Evolutionary conservation across 78 protist species (phyloP), one percentile per base, ranked within the genome.

Genomic region (Polysphondylium violaceum): DNA sequence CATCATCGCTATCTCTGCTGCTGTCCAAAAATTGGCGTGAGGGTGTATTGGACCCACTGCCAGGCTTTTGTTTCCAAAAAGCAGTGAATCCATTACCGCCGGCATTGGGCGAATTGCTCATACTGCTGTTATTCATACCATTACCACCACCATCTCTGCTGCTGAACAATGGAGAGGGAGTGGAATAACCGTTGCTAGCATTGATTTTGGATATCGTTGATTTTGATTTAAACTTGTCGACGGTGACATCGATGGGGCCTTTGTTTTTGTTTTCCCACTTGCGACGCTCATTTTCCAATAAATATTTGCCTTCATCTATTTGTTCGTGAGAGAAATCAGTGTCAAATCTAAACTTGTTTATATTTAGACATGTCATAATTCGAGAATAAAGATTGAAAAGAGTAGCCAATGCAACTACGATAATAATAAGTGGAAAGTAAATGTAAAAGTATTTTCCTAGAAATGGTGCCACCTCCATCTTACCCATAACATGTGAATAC

Each of bases 341-440:
- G 25, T 88, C 94, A 41, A 88, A 88, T 61, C 74, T 68, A 56
- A 91, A 91, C 50, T 58, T 69, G 1, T n/a, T 23, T 44, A 81
- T 74, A 25, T 78, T 75, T 3, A 77, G n/a, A 36, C 72, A 51
- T 35, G 43, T 72, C 75, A 79, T 59, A 58, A 77, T 44, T 58
- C 90, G 65, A 17, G 95, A 47, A 38, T 53, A 91, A 2, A 91
- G 27, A 47, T 91, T 91, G 44, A 81, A 77, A 1, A 47, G 25
- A 38, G 95, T 91, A 0, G 83, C 77, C 53, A 81, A 50, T 8
- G 69, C 71, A 35, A 91, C 92, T 21, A 91, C n/a, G n/a, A 72
- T 40, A 56, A 91, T 69, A 8, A 91, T 38, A 19, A 91, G n/a
- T 60, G 95, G 95, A 76, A 91, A 91, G 63, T 78, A 78, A n/a